phyloP scores from a whole-genome alignment of 345 rosid genomes.

The Euclidium syriacum region DNA sequence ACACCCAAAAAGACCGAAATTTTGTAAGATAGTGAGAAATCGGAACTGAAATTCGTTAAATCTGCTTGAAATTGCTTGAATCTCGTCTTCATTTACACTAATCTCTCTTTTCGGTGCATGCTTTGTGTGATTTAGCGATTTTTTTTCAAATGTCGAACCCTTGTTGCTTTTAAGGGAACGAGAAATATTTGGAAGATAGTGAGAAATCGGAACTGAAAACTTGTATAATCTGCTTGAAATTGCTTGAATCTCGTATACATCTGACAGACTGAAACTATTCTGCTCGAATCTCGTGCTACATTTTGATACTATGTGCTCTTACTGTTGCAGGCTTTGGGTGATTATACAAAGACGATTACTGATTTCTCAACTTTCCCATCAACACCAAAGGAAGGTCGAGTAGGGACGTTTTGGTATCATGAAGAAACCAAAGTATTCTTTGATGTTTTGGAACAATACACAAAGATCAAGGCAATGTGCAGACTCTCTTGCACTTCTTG shows the following conservation, averaged over 20 bases:
- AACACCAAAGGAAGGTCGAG: slow-evolving; percentile 69
- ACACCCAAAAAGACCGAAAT: slow-evolving; percentile 44
- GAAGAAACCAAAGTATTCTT: slow-evolving; percentile 73
- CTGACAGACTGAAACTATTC: no score
- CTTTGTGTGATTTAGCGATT: no score
- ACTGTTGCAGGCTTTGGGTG: slow-evolving; percentile 63
- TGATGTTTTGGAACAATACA: slow-evolving; percentile 76
- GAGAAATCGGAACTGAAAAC: no score
- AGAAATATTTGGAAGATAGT: background rate
- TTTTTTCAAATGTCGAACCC: background rate
- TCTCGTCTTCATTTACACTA: no score
- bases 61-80: no score
- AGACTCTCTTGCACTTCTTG: slow-evolving; percentile 75
- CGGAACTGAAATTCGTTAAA: background rate
- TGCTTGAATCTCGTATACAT: no score
- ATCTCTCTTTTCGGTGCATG: no score
- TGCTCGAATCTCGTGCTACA: background rate
- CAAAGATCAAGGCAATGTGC: slow-evolving; percentile 84
- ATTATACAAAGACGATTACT: slow-evolving; percentile 56
- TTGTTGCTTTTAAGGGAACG: background rate
- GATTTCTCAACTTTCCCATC: slow-evolving; percentile 71
- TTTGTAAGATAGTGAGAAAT: no score
- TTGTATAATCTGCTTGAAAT: no score
- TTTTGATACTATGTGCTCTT: background rate
- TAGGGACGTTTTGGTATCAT: slow-evolving; percentile 73